Evolutionary conservation across 2,329 filamentous ascomycete species (phyloP).

Genomic region (Helminthosporium solani): DNA sequence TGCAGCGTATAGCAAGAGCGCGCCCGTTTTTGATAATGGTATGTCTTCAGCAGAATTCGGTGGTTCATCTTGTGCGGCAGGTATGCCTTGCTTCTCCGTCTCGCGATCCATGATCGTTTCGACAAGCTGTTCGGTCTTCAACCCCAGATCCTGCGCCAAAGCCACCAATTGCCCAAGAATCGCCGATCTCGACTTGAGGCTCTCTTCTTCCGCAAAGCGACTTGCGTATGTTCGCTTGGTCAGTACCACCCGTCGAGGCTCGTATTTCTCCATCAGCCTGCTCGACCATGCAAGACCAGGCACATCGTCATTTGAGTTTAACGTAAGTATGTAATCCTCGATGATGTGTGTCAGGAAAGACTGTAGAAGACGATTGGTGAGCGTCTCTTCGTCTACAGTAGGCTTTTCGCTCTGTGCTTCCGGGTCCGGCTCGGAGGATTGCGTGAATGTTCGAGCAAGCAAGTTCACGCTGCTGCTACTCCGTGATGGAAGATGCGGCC

Average conservation of each 20-base stretch:
- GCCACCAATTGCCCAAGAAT: conserved; percentile 73
- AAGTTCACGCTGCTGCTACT: conserved; percentile 52
- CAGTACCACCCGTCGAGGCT: conserved; percentile 64
- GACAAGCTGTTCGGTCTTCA: conserved; percentile 52
- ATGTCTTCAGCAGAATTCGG: conserved; percentile 56
- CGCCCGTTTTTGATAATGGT: conserved; percentile 57
- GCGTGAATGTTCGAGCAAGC: conserved; percentile 37
- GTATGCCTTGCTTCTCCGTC: conserved; percentile 44
- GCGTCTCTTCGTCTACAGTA: conserved; percentile 56
- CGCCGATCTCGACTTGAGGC: conserved; percentile 62
- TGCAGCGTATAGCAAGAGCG: conserved; percentile 56
- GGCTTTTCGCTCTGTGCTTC: conserved; percentile 53
- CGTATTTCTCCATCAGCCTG: conserved; percentile 67
- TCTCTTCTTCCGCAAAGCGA: conserved; percentile 64
- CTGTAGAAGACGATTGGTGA: conserved; percentile 67
- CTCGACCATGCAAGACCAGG: conserved; percentile 53
- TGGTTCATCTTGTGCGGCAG: conserved; percentile 56
- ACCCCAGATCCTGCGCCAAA: conserved; percentile 59
- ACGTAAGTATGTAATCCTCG: conserved; percentile 68
- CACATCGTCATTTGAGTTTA: conserved; percentile 47
- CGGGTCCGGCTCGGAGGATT: conserved; percentile 52
- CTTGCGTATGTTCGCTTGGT: conserved; percentile 62
- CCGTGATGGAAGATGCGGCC: conserved; percentile 64
- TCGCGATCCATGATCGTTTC: conserved; percentile 45
- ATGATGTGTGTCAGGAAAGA: conserved; percentile 77